Conservation (phyloP, 2,329 filamentous ascomycete genomes). For the Calonectria montana region DNA sequence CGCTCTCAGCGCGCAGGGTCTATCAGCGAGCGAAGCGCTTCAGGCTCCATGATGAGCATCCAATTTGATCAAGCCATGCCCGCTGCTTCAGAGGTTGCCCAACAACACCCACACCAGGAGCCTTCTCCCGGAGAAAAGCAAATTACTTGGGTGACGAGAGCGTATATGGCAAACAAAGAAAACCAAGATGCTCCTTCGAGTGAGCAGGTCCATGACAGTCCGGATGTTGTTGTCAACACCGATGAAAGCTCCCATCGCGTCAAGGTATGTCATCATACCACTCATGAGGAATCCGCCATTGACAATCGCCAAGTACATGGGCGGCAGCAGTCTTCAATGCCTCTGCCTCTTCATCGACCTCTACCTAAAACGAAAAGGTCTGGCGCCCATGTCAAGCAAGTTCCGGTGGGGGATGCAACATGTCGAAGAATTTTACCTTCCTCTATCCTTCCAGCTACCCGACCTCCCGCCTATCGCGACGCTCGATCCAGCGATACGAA, state of each 20-base stretch:
- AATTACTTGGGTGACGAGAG: conserved; percentile 35
- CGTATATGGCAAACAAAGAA: conserved; percentile 29
- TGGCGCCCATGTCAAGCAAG: conserved; percentile 30
- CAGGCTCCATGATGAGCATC: conserved; percentile 28
- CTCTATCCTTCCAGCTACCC: conserved; percentile 26
- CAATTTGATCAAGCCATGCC: conserved; percentile 19
- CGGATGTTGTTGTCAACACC: conserved; percentile 35
- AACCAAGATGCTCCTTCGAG: conserved; percentile 26
- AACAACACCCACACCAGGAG: conserved; percentile 1
- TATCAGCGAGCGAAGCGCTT: conserved; percentile 33
- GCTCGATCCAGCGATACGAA: conserved; percentile 35
- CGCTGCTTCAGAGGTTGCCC: not conserved
- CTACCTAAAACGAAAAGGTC: conserved; percentile 30
- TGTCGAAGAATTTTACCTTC: conserved; percentile 32
- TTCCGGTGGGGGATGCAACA: conserved; percentile 39
- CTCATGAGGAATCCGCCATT: not conserved
- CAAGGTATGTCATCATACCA: conserved; percentile 21
- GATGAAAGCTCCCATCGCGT: conserved; percentile 38
- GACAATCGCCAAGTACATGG: conserved; percentile 32
- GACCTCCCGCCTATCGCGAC: conserved; percentile 27
- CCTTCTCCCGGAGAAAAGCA: conserved; percentile 24
- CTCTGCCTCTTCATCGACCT: conserved; percentile 33
- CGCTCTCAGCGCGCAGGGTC: conserved; percentile 25
- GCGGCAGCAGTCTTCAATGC: conserved; percentile 35
- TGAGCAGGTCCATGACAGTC: conserved; percentile 31